Evolutionary conservation across 306 rosid species (phyloP), one percentile per base, ranked within the genome.

Genomic region (Cucurbita pepo): DNA sequence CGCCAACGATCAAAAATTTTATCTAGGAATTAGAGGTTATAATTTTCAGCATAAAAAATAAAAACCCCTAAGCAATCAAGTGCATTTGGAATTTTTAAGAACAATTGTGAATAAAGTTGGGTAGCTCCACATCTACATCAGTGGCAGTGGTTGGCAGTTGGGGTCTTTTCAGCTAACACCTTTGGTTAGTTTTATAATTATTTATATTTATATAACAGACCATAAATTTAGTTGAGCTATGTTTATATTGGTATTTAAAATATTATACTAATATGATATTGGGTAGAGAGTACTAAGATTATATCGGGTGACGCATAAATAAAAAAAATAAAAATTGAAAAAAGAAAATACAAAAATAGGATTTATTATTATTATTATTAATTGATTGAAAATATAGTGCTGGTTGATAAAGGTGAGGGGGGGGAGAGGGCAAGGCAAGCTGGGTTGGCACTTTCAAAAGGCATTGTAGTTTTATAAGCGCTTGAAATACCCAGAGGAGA

Each of bases 61-160:
- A 59, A 58, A 25, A 30, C 1, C 13, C 0, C 0, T 10, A 5
- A 3, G 14, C 8, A 62, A 64, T n/a, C 10, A 43, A 65, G 71
- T 65, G 71, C 6, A 4, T 43, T 41, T 43, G 71, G 37, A 44
- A 44, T 5, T 43, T 65, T 65, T 52, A 10, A 9, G 19, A 18
- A 3, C 12, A 59, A 41, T n/a, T 4, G 43, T 85, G 59, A 70
- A 9, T 64, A 64, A 64, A 43, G 71, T 65, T 65, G 36, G 53
- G 53, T 11, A 65, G n/a, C 71, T 43, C 37, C 71, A 65, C 71
- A 43, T 65, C 70, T 75, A 58, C 78, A 74, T 30, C 83, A 84
- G 73, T 82, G 80, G 86, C 85, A 66, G 85, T 74, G 73, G 88
- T 81, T 83, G 96, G 85, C 90, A 79, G 79, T 83, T 85, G 84